Conservation (phyloP, 1,284 basidiomycete genomes). For the Apiotrichum gamsii region DNA sequence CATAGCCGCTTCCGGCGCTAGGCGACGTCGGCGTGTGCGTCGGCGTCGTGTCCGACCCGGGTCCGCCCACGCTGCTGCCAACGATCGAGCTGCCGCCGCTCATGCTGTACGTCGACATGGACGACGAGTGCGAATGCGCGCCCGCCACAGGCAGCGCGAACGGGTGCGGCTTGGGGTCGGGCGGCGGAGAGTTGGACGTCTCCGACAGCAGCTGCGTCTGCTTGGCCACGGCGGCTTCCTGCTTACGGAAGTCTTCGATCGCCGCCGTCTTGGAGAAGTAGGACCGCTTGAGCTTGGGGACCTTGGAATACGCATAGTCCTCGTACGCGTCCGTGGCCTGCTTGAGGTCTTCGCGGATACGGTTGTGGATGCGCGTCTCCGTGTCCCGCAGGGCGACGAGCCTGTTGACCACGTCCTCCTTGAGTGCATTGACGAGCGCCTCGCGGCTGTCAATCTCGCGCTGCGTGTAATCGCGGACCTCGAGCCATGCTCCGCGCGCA, state of each 20-base stretch:
- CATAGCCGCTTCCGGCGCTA: too few relatives aligned
- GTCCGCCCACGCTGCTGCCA: too few relatives aligned
- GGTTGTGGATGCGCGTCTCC: conserved; percentile 76
- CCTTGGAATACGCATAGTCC: conserved; percentile 66
- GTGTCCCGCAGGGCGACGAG: conserved; percentile 62
- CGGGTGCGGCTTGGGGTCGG: conserved; percentile 14
- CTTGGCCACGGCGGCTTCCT: conserved; percentile 43
- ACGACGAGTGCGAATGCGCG: not conserved
- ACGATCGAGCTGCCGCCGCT: too few relatives aligned
- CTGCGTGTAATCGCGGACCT: conserved; percentile 75
- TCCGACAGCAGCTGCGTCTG: conserved; percentile 45
- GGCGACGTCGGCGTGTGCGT: too few relatives aligned
- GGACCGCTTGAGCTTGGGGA: conserved; percentile 68
- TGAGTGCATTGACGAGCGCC: conserved; percentile 65
- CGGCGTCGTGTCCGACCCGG: too few relatives aligned
- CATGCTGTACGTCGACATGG: too few relatives aligned
- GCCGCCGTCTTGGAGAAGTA: conserved; percentile 77
- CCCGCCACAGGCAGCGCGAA: conserved; percentile 9
- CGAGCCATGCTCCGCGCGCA: conserved; percentile 64
- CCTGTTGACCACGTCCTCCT: conserved; percentile 64
- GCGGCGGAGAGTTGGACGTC: conserved; percentile 12
- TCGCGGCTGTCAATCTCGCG: conserved; percentile 74
- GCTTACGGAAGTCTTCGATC: conserved; percentile 54
- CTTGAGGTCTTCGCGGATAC: conserved; percentile 83
- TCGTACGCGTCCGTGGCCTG: conserved; percentile 63